Percentiles rank a stretch among this genome's conserved stretches.
Evolutionary conservation across 225 moss, liverwort and hornwort species (phyloP).

Genomic region (Pleurozium schreberi): DNA sequence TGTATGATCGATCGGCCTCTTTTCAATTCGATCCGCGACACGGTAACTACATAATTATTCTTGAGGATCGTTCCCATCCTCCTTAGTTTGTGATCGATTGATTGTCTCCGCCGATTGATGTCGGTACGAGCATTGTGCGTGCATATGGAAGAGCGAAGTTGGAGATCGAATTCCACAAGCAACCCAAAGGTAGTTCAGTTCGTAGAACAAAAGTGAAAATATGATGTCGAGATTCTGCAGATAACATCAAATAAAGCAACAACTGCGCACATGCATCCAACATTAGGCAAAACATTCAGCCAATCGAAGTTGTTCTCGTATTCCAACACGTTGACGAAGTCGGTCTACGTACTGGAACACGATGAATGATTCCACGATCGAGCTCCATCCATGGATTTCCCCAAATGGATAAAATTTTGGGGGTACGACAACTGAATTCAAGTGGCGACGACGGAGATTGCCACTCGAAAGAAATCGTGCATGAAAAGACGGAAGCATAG

Average conservation of each 20-base stretch:
- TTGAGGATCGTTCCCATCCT: not conserved
- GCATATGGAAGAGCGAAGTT: not conserved
- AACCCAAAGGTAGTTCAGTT: not conserved
- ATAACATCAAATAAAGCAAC: not conserved
- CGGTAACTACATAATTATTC: too few species aligned
- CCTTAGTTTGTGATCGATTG: not conserved
- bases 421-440: not conserved
- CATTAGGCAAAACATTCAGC: not conserved
- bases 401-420: not conserved
- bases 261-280: not conserved
- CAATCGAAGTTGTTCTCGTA: not conserved
- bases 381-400: not conserved
- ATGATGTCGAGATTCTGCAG: too few species aligned
- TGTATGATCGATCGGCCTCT: not conserved
- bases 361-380: not conserved
- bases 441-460: not conserved
- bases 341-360: not conserved
- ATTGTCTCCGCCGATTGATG: not conserved
- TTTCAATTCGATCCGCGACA: not conserved
- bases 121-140: not conserved
- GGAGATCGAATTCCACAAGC: not conserved
- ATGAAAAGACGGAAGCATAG: not conserved
- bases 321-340: not conserved
- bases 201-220: not conserved
- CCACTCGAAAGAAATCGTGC: too few species aligned